Evolutionary conservation across 2,329 filamentous ascomycete genomes (phyloP).

Genomic region (Scorias spongiosa): DNA sequence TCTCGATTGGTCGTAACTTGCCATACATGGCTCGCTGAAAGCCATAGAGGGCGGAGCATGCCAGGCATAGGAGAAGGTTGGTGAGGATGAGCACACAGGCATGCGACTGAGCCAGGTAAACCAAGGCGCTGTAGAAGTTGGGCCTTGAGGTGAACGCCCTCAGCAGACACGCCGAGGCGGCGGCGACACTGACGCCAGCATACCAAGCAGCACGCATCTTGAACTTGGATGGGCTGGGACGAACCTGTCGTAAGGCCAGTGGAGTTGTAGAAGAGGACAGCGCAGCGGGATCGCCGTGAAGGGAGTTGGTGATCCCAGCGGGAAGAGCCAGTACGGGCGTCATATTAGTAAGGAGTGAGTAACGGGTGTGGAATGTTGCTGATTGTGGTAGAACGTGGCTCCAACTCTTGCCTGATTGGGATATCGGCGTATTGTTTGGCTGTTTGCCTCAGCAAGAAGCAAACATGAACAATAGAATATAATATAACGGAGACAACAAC

Average conservation of each 20-base stretch:
- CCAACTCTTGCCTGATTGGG: no score
- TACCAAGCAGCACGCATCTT: conserved; percentile 19
- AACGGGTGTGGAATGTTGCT: no score
- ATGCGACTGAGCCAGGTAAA: conserved; percentile 93
- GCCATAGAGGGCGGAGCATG: conserved; percentile 67
- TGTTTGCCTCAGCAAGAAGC: no score
- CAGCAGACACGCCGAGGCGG: conserved; percentile 69
- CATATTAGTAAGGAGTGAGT: background rate
- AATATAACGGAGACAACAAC: no score
- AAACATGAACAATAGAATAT: no score
- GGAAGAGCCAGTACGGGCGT: background rate
- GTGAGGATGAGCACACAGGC: conserved; percentile 88
- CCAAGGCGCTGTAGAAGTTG: conserved; percentile 96
- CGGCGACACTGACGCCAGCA: conserved; percentile 50
- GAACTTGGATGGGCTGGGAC: background rate
- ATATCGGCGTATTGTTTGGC: no score
- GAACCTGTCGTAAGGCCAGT: no score
- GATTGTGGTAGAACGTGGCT: no score
- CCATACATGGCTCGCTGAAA: conserved; percentile 86
- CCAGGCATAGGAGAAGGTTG: conserved; percentile 73
- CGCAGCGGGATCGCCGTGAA: background rate
- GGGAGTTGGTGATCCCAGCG: background rate
- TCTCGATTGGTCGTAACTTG: conserved; percentile 77
- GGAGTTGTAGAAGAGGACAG: no score
- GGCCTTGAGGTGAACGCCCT: conserved; percentile 88